Base-by-base conservation (phyloP, 176 grass and related monocot species). In the Oryza rufipogon region DNA sequence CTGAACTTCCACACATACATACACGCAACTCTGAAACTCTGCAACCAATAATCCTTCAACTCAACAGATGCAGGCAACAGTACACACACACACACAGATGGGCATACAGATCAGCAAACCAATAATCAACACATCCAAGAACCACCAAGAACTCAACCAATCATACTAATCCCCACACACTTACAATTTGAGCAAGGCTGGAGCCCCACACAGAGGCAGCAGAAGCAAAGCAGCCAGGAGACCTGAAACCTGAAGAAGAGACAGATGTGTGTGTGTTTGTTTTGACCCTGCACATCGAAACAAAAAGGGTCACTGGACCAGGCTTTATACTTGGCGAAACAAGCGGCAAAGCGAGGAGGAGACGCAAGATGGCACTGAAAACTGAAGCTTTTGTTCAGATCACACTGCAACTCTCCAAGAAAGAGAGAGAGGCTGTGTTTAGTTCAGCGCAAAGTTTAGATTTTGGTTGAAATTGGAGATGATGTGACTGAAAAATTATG, bases 211-310 rank as follows among this genome's bases (percentile, higher is more conserved):
- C 51, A 56, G 51, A 2, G 54, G 12, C 54, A 67, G 78, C 66
- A 68, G 52, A 66, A 36, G 2, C 15, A 9, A 54, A 52, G 70
- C 25, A 80, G 48, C 45, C 70, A 80, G 60, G 81, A 36, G 38
- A 49, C 63, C 76, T 54, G 58, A 79, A 16, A 1, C 64, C 20
- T 52, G 64, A 68, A 45, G 10, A 28, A 42, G 0, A 68, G 64
- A 22, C 36, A 46, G 48, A 52, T 52, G 48, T 52, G 48, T 38
- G 36, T 16, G 48, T 52, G 48, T 52, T 4, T 52, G 46, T 54
- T 72, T 87, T 83, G 80, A 90, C 88, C 47, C 80, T 86, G 68
- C 84, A 17, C 73, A 68, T 77, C 56, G 56, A 54, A 73, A 86
- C 74, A 90, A 78, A 76, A 86, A 54, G 73, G 39, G 70, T 46